A percentile compares a stretch with the other conserved stretches of the same genome.
phyloP scores from a whole-genome alignment of 371 early-diverging fungal species.

The Actinomortierella wolfii region DNA sequence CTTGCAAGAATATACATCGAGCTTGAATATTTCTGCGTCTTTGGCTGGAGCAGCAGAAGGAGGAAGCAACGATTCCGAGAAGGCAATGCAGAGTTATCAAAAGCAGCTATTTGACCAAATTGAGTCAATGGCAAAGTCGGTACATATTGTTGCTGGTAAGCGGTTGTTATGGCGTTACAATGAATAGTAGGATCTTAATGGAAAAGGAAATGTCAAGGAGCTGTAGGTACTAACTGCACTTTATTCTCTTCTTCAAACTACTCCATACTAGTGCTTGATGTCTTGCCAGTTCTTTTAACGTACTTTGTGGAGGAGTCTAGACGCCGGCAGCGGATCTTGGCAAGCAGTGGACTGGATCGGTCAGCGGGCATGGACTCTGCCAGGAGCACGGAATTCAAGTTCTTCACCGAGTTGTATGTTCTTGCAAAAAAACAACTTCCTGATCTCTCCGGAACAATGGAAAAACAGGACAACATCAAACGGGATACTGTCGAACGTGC shows the following conservation, averaged over 20 bases:
- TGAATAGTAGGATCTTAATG: background rate
- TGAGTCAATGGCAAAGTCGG: conserved; percentile 19
- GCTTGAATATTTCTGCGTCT: too few relatives aligned
- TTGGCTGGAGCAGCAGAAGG: conserved; percentile 18
- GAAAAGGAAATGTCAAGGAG: background rate
- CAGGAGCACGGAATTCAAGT: conserved; percentile 32
- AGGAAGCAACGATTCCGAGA: conserved; percentile 13
- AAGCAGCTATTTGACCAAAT: conserved; percentile 45
- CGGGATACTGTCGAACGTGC: too few relatives aligned
- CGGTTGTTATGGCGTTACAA: too few relatives aligned
- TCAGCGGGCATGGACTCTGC: conserved; percentile 18
- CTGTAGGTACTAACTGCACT: background rate
- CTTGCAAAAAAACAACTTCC: conserved; percentile 34
- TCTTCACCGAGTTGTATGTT: conserved; percentile 40
- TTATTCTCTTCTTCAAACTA: background rate
- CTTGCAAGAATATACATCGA: conserved; percentile 32
- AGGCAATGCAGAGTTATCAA: conserved; percentile 38
- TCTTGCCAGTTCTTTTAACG: conserved; percentile 22
- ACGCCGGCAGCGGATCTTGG: conserved; percentile 21
- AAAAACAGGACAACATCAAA: too few relatives aligned
- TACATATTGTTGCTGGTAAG: conserved; percentile 18
- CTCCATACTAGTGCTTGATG: conserved; percentile 19
- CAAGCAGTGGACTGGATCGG: conserved; percentile 27
- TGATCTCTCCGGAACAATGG: conserved; percentile 29
- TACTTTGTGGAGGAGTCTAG: conserved; percentile 41